A percentile compares a stretch with the other conserved stretches of the same genome.
These are phyloP conservation scores for Brachypodium distachyon DNA, from an alignment of 202 grass and related monocot genomes.

Conservation along the genomic window DNA sequence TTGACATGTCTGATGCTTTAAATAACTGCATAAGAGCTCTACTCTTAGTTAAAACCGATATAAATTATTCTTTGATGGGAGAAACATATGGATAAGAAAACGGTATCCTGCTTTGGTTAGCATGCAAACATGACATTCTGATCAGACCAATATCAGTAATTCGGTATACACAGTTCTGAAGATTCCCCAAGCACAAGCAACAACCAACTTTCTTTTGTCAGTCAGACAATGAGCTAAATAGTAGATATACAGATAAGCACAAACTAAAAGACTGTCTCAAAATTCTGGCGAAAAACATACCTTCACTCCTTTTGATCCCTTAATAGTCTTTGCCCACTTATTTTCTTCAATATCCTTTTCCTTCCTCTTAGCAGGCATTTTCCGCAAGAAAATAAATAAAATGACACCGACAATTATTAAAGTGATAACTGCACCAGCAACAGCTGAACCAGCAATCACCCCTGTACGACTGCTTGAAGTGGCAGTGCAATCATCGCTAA, in stretches of 20 bases:
- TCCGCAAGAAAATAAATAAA: slow-evolving; percentile 70
- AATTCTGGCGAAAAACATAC: slow-evolving; percentile 28
- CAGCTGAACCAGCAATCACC: slow-evolving; percentile 69
- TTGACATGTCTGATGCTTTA: background rate
- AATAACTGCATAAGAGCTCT: background rate
- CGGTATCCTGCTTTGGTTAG: background rate
- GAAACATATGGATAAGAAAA: background rate
- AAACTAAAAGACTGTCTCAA: background rate
- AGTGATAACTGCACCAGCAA: slow-evolving; percentile 62
- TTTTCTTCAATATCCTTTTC: slow-evolving; percentile 80
- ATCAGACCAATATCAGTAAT: background rate
- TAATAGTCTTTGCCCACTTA: slow-evolving; percentile 91
- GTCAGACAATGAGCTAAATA: background rate
- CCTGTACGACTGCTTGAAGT: slow-evolving; percentile 35
- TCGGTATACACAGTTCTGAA: background rate
- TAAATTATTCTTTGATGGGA: background rate
- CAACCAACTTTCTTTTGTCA: background rate
- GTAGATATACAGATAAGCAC: background rate
- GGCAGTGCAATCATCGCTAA: slow-evolving; percentile 29
- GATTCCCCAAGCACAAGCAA: background rate
- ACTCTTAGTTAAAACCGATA: background rate
- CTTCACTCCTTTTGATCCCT: slow-evolving; percentile 70
- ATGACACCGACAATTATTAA: slow-evolving; percentile 44
- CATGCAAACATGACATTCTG: background rate
- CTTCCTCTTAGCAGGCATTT: slow-evolving; percentile 62